Base-by-base conservation (phyloP, 768 basidiomycete species). In the Hericium erinaceus region DNA sequence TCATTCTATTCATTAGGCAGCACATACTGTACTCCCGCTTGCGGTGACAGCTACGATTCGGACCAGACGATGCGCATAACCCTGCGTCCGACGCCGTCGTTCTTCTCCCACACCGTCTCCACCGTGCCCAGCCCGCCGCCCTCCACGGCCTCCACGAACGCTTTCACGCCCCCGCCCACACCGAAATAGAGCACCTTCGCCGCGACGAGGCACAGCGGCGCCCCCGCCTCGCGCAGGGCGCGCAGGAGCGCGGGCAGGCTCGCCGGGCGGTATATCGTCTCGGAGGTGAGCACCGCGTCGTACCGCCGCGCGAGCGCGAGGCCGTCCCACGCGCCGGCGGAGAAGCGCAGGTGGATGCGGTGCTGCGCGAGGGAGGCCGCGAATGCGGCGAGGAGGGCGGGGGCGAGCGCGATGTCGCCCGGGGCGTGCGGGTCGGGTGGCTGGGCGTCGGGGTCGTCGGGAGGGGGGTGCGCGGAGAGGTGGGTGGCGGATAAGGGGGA, bases 141-240 rank as follows among this genome's bases (percentile, higher is more conserved):
- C 59, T 78, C 71, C 2, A 92, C 79, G 6, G 75, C 77, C 26
- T 71, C 66, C n/a, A 82, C 68, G 63, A 95, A 95, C 59, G 85
- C 89, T 12, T 79, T 70, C 26, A 95, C 73, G 7, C 94, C 91
- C 0, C 95, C 95, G 1, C 94, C 95, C 4, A 98, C 92, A 7
- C 95, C 95, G 68, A 98, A 98, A 68, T 98, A 98, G 18, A 98
- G 70, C 13, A 92, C 79, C 69, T 98, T 98, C 1, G 89, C 91
- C 2, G 93, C 94, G 2, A 97, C 87, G 9, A 97, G 80, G 63
- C 87, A 91, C 49, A 55, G 4, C 18, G 52, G 38, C 16, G 38
- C 26, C 6, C 33, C 12, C 26, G 40, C 18, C 13, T 66, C 58
- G 53, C 72, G 70, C 67, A 90, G 65, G 18, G 87, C 68, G 39